Evolutionary conservation across 208 protist species (phyloP), one percentile per base, ranked within the genome.

Genomic region (Acanthamoeba royreba): DNA sequence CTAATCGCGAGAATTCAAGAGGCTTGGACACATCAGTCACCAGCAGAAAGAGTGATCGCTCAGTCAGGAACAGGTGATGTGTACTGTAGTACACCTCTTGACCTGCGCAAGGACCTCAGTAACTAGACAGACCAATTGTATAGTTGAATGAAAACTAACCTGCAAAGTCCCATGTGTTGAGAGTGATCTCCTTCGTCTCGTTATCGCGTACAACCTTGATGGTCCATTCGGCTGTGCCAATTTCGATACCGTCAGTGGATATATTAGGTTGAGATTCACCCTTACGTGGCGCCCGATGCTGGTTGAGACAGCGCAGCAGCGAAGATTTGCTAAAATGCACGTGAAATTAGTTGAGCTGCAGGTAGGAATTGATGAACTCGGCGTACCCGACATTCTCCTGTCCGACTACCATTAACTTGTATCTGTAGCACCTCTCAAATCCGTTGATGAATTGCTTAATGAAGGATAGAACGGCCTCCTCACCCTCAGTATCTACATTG

Each of bases 1-100:
- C 86, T 28, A 92, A 31, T 5, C 86, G 49, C 17, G 86, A 92
- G 63, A 58, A 45, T 74, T 92, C 86, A 28, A 58, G 42, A 28
- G 86, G 63, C 25, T 77, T 49, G 31, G 86, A 45, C 19, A 92
- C 38, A 25, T 92, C 46, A 31, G 42, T 58, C 19, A 92, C 86
- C 45, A 92, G 58, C 2, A 92, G 63, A 38, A 77, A 92, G 46
- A 92, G 86, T 33, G 55, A 77, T 49, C 86, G 86, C 53, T 92
- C 86, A 22, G 86, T 77, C 22, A 92, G 86, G 58, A 92, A 92
- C 43, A 92, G 77, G 25, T 92, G 86, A 19, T 92, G 86, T 46
- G 86, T 92, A 42, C 58, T 92, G 52, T 92, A 92, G 25, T 92
- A 92, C 42, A 92, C 31, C 4, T 66, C 86, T 43, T 92, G 86